Percentiles rank a stretch among this genome's conserved stretches.
These are phyloP conservation scores for Colletotrichum camelliae DNA, from an alignment of 2,329 filamentous ascomycete genomes.

Conservation along the genomic window DNA sequence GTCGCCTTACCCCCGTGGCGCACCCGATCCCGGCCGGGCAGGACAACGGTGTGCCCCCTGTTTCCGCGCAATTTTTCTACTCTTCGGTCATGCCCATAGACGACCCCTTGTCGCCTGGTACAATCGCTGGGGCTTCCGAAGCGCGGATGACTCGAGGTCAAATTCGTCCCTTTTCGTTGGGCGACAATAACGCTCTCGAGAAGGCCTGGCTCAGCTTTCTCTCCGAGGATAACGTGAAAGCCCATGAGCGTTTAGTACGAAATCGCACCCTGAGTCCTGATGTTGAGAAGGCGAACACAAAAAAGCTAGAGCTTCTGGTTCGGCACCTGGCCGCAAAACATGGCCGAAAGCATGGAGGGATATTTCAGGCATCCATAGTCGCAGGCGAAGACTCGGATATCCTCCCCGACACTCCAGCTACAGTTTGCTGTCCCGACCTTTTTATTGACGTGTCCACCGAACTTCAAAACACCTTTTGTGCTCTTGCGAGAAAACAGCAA, in stretches of 20 bases:
- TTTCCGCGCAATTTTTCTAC: conserved; percentile 84
- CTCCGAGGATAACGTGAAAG: conserved; percentile 50
- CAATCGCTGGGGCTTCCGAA: conserved; percentile 56
- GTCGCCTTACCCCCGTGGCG: conserved; percentile 57
- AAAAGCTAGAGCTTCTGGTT: conserved; percentile 44
- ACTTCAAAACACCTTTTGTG: conserved; percentile 55
- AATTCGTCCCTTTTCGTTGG: conserved; percentile 78
- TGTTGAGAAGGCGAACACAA: conserved; percentile 37
- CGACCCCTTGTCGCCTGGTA: conserved; percentile 77
- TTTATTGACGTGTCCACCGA: conserved; percentile 51
- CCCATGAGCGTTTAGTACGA: conserved; percentile 47
- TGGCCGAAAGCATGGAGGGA: conserved; percentile 49
- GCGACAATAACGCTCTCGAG: conserved; percentile 82
- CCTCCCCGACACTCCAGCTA: conserved; percentile 33
- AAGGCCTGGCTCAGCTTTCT: conserved; percentile 74
- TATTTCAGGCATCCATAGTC: conserved; percentile 36
- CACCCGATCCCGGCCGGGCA: conserved; percentile 35
- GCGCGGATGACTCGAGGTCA: conserved; percentile 60
- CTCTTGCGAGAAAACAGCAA: conserved; percentile 47
- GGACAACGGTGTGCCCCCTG: conserved; percentile 58
- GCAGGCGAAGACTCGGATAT: conserved; percentile 30
- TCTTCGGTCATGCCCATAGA: conserved; percentile 83
- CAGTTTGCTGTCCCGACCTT: conserved; percentile 56
- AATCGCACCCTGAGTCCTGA: conserved; percentile 36
- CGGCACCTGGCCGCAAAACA: conserved; percentile 51